A percentile compares a stretch with the other conserved stretches of the same genome.
These are phyloP conservation scores for Linnemannia hyalina DNA, from an alignment of 192 early-diverging fungal species.

Conservation along the genomic window DNA sequence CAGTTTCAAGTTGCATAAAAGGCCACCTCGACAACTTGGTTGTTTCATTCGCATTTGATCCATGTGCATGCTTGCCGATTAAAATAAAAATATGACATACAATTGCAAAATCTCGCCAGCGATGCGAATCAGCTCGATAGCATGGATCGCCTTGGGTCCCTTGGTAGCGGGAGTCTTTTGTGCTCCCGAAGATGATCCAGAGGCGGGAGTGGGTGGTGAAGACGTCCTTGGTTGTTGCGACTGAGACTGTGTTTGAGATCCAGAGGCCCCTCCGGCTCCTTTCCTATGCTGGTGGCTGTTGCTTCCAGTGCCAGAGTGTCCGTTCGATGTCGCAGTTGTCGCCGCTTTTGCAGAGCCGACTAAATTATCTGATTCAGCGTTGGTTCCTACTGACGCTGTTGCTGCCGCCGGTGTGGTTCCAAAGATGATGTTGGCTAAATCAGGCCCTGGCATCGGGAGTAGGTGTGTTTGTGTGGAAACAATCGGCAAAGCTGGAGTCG, in stretches of 20 bases:
- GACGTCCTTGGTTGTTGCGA: constrained; percentile 35
- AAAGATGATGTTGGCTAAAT: constrained; percentile 48
- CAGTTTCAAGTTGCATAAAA: background rate
- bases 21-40: background rate
- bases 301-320: background rate
- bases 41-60: background rate
- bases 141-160: constrained; percentile 50
- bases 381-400: background rate
- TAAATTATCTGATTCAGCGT: constrained; percentile 7
- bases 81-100: constrained; percentile 15
- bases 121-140: constrained; percentile 52
- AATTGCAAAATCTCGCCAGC: constrained; percentile 53
- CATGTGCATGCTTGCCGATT: background rate
- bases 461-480: constrained; percentile 15
- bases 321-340: background rate
- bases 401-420: constrained; percentile 19
- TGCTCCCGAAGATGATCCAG: constrained; percentile 20
- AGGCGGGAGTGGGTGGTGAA: constrained; percentile 40
- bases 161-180: constrained; percentile 6
- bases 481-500: constrained; percentile 12
- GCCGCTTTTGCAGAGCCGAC: background rate
- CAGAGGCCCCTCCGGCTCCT: background rate
- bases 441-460: constrained; percentile 37
- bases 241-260: constrained; percentile 1
- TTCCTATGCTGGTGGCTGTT: constrained; percentile 24